phyloP scores from a whole-genome alignment of 768 basidiomycete genomes.

The Mrakia gelida region DNA sequence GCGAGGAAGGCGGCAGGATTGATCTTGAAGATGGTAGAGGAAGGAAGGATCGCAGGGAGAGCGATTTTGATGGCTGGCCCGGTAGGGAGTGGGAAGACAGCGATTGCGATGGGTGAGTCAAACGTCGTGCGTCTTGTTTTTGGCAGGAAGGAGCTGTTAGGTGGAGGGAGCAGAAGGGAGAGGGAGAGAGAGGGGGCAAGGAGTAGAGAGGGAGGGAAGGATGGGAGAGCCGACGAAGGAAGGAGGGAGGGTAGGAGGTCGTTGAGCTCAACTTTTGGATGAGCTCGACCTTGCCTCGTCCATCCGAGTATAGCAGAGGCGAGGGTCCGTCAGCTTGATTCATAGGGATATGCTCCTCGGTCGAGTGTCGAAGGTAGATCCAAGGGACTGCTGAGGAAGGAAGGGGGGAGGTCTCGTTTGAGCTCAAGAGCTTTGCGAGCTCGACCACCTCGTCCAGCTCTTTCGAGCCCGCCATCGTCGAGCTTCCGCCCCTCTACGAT shows the following conservation, averaged over 20 bases:
- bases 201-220: neutral
- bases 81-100: constrained; percentile 95
- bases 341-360: too few species aligned
- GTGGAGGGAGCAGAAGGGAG: too few species aligned
- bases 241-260: neutral
- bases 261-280: neutral
- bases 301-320: neutral
- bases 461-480: too few species aligned
- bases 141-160: too few species aligned
- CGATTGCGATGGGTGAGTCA: constrained; percentile 83
- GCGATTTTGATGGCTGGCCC: constrained; percentile 97
- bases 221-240: too few species aligned
- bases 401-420: neutral
- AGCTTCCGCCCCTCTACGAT: too few species aligned
- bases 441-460: too few species aligned
- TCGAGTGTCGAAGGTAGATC: too few species aligned
- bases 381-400: too few species aligned
- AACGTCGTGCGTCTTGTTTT: too few species aligned
- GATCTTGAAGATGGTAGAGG: constrained; percentile 97
- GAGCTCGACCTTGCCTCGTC: neutral
- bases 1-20: constrained; percentile 96
- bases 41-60: constrained; percentile 88
- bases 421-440: neutral
- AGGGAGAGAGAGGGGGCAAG: neutral
- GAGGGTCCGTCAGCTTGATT: too few species aligned